These are phyloP conservation scores for Chlamydomonas incerta DNA, from an alignment of 139 green algal species.

Conservation along the genomic window DNA sequence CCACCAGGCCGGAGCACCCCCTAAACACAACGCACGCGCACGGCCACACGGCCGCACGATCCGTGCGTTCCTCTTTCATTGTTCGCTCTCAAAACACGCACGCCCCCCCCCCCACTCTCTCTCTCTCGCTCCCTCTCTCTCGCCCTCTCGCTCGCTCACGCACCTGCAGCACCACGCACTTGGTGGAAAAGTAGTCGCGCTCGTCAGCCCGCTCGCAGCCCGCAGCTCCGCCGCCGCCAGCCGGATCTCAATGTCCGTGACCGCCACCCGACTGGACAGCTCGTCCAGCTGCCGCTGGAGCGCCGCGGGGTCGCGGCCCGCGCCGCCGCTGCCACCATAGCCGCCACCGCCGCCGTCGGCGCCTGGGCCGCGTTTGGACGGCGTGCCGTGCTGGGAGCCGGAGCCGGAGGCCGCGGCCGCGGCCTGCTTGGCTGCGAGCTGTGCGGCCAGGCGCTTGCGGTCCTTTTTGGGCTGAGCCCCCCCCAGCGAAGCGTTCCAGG, in stretches of 20 bases:
- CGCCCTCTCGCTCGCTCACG: too few species aligned
- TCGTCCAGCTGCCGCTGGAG: constrained; percentile 40
- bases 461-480: too few species aligned
- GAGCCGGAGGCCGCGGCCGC: not conserved
- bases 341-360: too few species aligned
- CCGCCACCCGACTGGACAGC: constrained; percentile 13
- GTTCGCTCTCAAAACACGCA: too few species aligned
- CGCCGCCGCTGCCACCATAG: too few species aligned
- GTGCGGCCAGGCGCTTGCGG: constrained; percentile 30
- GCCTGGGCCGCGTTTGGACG: not conserved
- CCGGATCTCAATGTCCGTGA: constrained; percentile 11
- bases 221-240: constrained; percentile 15
- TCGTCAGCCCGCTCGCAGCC: constrained; percentile 19
- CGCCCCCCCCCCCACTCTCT: too few species aligned
- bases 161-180: constrained; percentile 51
- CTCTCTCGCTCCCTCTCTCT: too few species aligned
- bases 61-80: too few species aligned
- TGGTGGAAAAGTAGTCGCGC: constrained; percentile 45
- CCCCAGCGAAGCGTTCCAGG: too few species aligned
- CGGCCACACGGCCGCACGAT: too few species aligned
- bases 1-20: too few species aligned
- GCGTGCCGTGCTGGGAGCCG: not conserved
- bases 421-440: constrained; percentile 24
- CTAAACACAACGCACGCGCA: too few species aligned
- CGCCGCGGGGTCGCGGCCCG: not conserved